A percentile compares a stretch with the other conserved stretches of the same genome.
Conservation (phyloP, 257 asterid species). For the Solanum infundibuliforme region DNA sequence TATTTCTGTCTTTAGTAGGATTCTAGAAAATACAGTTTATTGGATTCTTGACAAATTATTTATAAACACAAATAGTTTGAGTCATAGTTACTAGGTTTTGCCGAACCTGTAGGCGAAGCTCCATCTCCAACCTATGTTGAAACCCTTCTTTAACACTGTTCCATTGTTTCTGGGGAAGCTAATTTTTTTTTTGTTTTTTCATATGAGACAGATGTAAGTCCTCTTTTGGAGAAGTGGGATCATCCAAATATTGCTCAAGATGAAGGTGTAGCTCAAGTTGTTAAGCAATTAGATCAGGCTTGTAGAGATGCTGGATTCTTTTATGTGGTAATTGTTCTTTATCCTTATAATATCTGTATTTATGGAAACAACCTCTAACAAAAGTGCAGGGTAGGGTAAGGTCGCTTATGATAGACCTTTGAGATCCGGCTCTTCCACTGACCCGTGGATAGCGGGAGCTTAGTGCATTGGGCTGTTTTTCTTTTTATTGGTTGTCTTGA, state of each 20-base stretch:
- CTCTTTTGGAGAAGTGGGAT: slow-evolving; percentile 64
- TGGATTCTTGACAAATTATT: not conserved
- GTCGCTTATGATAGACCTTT: not conserved
- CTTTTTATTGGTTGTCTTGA: not conserved
- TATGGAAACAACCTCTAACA: not conserved
- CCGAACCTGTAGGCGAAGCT: not conserved
- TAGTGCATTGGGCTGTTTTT: not conserved
- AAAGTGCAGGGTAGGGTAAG: not conserved
- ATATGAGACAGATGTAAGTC: slow-evolving; percentile 44
- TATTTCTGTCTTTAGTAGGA: no score
- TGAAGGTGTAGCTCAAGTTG: slow-evolving; percentile 52
- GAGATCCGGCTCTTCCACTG: not conserved
- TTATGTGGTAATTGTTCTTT: slow-evolving; percentile 43
- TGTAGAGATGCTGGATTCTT: slow-evolving; percentile 82
- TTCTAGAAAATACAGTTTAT: not conserved
- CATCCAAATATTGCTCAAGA: slow-evolving; percentile 54
- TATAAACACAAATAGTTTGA: not conserved
- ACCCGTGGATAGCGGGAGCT: not conserved
- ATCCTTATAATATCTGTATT: not conserved
- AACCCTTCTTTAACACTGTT: not conserved
- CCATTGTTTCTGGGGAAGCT: not conserved
- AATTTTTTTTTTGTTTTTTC: not conserved
- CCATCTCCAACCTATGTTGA: not conserved
- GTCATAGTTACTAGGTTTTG: not conserved
- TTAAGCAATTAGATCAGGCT: slow-evolving; percentile 56